Evolutionary conservation across 2,329 filamentous ascomycete genomes (phyloP).

Genomic region (Scedosporium boydii): DNA sequence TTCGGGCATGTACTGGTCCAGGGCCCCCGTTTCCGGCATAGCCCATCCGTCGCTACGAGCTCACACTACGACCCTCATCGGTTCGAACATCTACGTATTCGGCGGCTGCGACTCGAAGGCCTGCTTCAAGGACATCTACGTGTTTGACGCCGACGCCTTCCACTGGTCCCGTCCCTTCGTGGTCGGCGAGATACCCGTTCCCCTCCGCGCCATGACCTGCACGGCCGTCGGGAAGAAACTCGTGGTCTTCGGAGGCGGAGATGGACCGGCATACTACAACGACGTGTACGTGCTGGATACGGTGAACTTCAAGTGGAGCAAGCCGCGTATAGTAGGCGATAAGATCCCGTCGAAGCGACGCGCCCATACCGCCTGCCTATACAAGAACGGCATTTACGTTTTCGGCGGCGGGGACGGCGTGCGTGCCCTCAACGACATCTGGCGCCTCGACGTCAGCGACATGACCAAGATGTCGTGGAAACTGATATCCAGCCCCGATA

Average conservation of each 20-base stretch:
- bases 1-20: conserved; percentile 66
- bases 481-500: conserved; percentile 43
- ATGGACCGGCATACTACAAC: conserved; percentile 63
- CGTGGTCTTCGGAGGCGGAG: conserved; percentile 60
- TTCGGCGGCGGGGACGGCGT: conserved; percentile 63
- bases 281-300: conserved; percentile 66
- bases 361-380: conserved; percentile 62
- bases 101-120: conserved; percentile 57
- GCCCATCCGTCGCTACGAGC: conserved; percentile 53
- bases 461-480: conserved; percentile 60
- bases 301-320: conserved; percentile 57
- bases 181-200: conserved; percentile 53
- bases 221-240: conserved; percentile 63
- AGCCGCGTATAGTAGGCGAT: conserved; percentile 50
- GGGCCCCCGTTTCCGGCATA: conserved; percentile 60
- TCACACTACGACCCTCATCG: conserved; percentile 57
- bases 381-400: conserved; percentile 63
- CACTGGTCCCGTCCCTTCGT: conserved; percentile 59
- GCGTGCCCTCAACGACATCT: conserved; percentile 61
- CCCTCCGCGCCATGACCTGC: conserved; percentile 61
- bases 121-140: conserved; percentile 62
- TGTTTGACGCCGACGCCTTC: conserved; percentile 60
- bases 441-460: conserved; percentile 61
- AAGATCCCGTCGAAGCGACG: conserved; percentile 50
- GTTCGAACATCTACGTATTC: conserved; percentile 59